Evolutionary conservation across 345 rosid genomes (phyloP).

Genomic region (Heritiera littoralis): DNA sequence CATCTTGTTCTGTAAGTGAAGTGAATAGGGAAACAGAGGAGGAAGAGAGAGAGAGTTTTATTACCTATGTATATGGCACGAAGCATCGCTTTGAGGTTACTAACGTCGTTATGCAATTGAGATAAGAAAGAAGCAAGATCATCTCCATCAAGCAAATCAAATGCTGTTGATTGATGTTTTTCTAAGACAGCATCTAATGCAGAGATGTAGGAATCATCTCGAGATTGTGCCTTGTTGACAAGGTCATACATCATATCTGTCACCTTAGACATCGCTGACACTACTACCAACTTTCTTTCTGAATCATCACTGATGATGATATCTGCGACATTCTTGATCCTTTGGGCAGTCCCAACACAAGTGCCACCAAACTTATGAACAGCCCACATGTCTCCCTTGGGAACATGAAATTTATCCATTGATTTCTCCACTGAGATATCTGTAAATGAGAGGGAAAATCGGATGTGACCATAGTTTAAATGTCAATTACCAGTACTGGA

Average conservation of each 20-base stretch:
- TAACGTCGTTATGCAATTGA: slow-evolving; percentile 69
- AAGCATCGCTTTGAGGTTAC: slow-evolving; percentile 94
- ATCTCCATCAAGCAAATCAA: slow-evolving; percentile 81
- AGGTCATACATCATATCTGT: slow-evolving; percentile 99
- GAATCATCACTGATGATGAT: slow-evolving; percentile 63
- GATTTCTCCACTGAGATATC: slow-evolving; percentile 53
- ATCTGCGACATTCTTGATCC: slow-evolving; percentile 83
- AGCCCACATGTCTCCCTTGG: slow-evolving; percentile 78
- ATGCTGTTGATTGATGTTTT: slow-evolving; percentile 74
- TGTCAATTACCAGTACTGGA: neutral
- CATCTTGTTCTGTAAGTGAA: neutral
- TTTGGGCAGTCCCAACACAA: slow-evolving; percentile 85
- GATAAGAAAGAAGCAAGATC: slow-evolving; percentile 77
- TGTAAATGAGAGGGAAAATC: slow-evolving; percentile 28
- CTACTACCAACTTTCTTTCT: slow-evolving; percentile 81
- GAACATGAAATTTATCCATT: slow-evolving; percentile 47
- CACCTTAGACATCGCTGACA: slow-evolving; percentile 97
- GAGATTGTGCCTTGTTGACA: slow-evolving; percentile 75
- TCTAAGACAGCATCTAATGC: slow-evolving; percentile 78
- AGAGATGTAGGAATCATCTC: slow-evolving; percentile 77
- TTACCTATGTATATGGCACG: slow-evolving; percentile 94
- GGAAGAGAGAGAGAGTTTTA: neutral
- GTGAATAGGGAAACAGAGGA: neutral
- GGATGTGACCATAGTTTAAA: neutral
- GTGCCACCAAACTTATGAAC: slow-evolving; percentile 99